Percentiles rank a stretch among this genome's conserved stretches.
These are phyloP conservation scores for Trametes pubescens DNA, from an alignment of 1,284 basidiomycete species.

Conservation along the genomic window DNA sequence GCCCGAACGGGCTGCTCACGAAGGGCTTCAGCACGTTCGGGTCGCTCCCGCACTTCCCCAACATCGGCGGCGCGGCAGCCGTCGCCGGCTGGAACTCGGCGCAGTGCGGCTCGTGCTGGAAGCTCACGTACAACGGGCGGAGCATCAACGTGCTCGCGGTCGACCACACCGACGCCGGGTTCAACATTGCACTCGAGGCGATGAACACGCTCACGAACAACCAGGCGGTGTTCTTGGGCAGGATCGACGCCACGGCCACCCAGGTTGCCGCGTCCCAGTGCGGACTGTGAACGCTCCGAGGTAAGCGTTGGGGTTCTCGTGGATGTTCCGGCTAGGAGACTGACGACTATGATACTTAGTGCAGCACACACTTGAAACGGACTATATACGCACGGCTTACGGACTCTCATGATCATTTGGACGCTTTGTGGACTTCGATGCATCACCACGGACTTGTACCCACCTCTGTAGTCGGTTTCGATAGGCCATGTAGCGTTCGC, in stretches of 20 bases:
- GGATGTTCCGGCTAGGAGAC: background rate
- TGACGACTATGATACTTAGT: background rate
- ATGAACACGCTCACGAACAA: conserved; percentile 42
- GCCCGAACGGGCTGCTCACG: conserved; percentile 50
- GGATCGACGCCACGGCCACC: conserved; percentile 34
- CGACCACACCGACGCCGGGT: conserved; percentile 49
- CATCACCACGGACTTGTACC: conserved; percentile 24
- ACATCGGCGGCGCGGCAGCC: conserved; percentile 54
- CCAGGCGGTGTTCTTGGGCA: conserved; percentile 36
- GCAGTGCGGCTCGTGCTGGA: conserved; percentile 57
- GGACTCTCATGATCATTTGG: conserved; percentile 17
- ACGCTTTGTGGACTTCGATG: conserved; percentile 23
- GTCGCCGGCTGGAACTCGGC: conserved; percentile 52
- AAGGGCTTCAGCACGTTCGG: conserved; percentile 55
- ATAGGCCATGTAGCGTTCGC: conserved; percentile 11
- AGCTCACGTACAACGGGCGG: conserved; percentile 49
- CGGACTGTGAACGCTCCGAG: conserved; percentile 32
- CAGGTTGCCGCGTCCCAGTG: conserved; percentile 37
- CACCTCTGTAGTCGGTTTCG: conserved; percentile 9
- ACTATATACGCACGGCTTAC: conserved; percentile 9
- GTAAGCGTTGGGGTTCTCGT: background rate
- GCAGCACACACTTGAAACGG: conserved; percentile 9
- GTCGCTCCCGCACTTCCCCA: conserved; percentile 57
- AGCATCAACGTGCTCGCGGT: conserved; percentile 53
- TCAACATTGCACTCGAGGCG: conserved; percentile 48